phyloP scores from a whole-genome alignment of 2,329 filamentous ascomycete genomes.

The Ceratocystis smalleyi region DNA sequence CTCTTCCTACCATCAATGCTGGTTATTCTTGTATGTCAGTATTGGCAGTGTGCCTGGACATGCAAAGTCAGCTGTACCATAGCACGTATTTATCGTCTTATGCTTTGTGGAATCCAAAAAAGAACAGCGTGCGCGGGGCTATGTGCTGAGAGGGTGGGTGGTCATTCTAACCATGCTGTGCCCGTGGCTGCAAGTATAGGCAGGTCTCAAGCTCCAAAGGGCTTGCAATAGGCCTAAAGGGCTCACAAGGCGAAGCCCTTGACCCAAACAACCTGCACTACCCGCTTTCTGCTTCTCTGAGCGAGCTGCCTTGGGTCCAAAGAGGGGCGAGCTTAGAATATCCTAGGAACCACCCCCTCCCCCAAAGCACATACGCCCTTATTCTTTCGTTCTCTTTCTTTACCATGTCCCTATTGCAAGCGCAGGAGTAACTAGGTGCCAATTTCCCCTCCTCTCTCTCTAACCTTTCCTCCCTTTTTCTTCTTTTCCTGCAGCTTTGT shows the following conservation, averaged over 20 bases:
- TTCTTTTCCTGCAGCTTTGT: neutral
- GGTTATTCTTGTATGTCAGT: conserved; percentile 3
- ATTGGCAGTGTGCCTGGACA: neutral
- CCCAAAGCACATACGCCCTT: neutral
- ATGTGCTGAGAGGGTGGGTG: too few relatives aligned
- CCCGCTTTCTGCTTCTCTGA: neutral
- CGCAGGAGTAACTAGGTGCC: neutral
- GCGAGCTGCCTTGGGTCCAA: neutral
- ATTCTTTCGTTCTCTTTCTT: neutral
- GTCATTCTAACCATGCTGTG: neutral
- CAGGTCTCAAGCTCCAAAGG: neutral
- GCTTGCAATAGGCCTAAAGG: neutral
- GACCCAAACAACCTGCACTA: neutral
- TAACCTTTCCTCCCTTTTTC: neutral
- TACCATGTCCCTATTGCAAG: neutral
- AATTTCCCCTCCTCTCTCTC: conserved; percentile 18
- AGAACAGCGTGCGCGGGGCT: neutral
- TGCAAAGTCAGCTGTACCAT: neutral
- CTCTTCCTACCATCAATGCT: neutral
- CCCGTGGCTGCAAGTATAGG: neutral
- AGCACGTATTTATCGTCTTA: neutral
- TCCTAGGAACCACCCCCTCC: neutral
- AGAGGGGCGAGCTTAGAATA: neutral
- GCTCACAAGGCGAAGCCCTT: neutral
- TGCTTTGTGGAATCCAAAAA: neutral